Evolutionary conservation across 768 basidiomycete genomes (phyloP).

Genomic region (Boletus patriciae): DNA sequence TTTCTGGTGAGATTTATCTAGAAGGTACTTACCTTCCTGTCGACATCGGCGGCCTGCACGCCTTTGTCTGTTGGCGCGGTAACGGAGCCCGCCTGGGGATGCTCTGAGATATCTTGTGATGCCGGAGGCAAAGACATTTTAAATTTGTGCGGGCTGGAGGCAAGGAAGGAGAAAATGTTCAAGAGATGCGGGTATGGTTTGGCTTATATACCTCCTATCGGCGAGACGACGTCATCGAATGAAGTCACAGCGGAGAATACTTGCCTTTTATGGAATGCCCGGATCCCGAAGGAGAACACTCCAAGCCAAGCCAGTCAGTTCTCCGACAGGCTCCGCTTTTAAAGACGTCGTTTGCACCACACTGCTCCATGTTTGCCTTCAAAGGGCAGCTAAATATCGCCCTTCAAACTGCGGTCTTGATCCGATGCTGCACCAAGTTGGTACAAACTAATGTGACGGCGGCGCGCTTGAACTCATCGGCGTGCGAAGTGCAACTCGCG

Average conservation of each 20-base stretch:
- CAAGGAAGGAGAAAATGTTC: not conserved
- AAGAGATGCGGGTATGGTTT: not conserved
- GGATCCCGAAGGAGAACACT: not conserved
- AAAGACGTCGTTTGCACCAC: not conserved
- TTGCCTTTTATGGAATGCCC: constrained; percentile 10
- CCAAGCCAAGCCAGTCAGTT: not conserved
- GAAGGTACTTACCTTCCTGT: constrained; percentile 57
- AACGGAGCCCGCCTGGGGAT: constrained; percentile 60
- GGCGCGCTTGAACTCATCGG: too few species aligned
- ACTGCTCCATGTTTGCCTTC: not conserved
- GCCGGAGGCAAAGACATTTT: constrained; percentile 75
- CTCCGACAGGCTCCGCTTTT: not conserved
- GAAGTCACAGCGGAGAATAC: not conserved
- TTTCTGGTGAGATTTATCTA: not conserved
- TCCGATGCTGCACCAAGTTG: too few species aligned
- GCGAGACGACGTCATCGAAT: constrained; percentile 16
- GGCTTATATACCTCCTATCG: constrained; percentile 14
- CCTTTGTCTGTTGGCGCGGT: constrained; percentile 62
- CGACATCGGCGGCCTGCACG: constrained; percentile 69
- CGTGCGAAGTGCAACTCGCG: too few species aligned
- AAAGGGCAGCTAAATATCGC: not conserved
- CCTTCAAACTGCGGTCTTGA: too few species aligned
- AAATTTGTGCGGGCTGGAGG: not conserved
- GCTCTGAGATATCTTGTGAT: constrained; percentile 56
- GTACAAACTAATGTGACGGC: too few species aligned